These are phyloP conservation scores for Debaryomyces sp. DNA, from an alignment of 1,139 yeast genomes.

Conservation along the genomic window DNA sequence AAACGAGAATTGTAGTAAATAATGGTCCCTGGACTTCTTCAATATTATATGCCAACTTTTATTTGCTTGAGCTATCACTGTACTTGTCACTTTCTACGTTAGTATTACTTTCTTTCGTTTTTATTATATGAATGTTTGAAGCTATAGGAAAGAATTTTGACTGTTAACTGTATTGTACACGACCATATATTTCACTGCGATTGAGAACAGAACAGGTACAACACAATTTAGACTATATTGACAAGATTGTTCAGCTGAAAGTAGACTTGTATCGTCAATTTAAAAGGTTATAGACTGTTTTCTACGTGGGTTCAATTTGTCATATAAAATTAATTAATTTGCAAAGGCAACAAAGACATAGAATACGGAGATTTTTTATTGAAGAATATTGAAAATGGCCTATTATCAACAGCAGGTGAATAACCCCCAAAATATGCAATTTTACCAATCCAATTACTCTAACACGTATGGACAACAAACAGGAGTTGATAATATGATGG, in stretches of 20 bases:
- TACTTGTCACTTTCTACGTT: too few relatives aligned
- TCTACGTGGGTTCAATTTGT: background rate
- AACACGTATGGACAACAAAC: constrained; percentile 30
- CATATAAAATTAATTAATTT: background rate
- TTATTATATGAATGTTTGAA: too few relatives aligned
- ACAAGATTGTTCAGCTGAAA: background rate
- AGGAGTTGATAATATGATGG: constrained; percentile 13
- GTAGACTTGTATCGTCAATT: background rate
- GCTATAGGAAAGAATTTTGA: background rate
- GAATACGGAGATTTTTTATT: background rate
- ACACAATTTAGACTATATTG: background rate
- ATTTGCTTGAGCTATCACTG: too few relatives aligned
- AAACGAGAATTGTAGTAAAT: too few relatives aligned
- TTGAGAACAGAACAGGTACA: background rate
- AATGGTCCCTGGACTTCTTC: too few relatives aligned
- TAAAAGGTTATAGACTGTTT: background rate
- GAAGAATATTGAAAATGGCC: constrained; percentile 28
- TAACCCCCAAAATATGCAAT: constrained; percentile 46
- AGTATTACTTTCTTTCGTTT: too few relatives aligned
- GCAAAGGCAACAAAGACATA: background rate
- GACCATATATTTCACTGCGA: background rate
- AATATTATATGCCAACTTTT: too few relatives aligned
- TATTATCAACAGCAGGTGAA: constrained; percentile 41
- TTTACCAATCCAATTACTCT: constrained; percentile 47
- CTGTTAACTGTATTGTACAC: background rate